Evolutionary conservation across 352 stramenopile species (phyloP).

Genomic region (Phytophthora ramorum): DNA sequence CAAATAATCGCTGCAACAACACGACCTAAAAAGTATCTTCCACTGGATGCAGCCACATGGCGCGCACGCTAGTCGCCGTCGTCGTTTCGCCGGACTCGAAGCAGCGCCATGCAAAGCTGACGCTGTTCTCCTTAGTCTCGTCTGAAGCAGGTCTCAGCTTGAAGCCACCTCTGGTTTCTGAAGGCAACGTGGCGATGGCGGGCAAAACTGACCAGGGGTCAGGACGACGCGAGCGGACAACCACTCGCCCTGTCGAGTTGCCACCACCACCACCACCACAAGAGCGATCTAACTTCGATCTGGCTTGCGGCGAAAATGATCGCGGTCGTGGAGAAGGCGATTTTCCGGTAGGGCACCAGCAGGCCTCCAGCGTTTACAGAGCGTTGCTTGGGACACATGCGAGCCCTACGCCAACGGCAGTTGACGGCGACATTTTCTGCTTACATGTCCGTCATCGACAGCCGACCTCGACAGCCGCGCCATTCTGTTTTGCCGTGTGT

Average conservation of each 20-base stretch:
- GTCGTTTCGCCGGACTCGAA: constrained; percentile 5
- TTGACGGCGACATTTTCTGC: no score
- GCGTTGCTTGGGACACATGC: not conserved
- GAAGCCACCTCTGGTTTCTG: not conserved
- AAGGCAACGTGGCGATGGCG: constrained; percentile 1
- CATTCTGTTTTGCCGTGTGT: not conserved
- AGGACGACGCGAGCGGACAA: not conserved
- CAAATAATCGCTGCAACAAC: constrained; percentile 9
- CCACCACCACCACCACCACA: not conserved
- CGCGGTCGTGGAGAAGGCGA: not conserved
- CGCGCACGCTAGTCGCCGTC: constrained; percentile 3
- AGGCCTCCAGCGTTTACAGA: not conserved
- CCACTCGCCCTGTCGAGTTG: not conserved
- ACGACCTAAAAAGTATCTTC: constrained; percentile 15
- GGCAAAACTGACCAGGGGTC: not conserved
- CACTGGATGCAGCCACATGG: not conserved
- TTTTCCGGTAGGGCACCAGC: not conserved
- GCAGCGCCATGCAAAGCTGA: constrained; percentile 1
- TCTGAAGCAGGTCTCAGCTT: not conserved
- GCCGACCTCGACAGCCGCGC: not conserved
- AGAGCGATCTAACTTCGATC: not conserved
- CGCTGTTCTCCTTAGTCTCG: not conserved
- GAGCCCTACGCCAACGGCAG: not conserved
- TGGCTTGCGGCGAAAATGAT: not conserved
- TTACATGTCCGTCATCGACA: not conserved